phyloP scores from a whole-genome alignment of 768 basidiomycete genomes.

The Agaricus sinodeliciosus region DNA sequence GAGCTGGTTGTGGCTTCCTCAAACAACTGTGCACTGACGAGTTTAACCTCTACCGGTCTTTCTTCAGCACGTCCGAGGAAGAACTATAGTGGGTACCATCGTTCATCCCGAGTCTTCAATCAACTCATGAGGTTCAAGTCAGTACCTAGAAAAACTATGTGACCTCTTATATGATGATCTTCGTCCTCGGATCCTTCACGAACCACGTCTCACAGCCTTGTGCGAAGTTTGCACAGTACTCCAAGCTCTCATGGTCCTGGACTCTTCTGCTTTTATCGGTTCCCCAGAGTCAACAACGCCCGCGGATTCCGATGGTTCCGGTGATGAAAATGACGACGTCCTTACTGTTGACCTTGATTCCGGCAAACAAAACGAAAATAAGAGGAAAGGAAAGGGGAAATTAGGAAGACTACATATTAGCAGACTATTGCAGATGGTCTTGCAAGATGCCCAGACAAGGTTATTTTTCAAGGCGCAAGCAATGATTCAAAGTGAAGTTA shows the following conservation, averaged over 20 bases:
- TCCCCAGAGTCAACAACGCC: slow-evolving; percentile 11
- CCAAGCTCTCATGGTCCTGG: slow-evolving; percentile 93
- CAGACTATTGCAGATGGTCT: slow-evolving; percentile 77
- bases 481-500: slow-evolving; percentile 82
- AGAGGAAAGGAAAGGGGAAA: slow-evolving; percentile 25
- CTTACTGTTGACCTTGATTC: slow-evolving; percentile 34
- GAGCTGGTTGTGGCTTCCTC: slow-evolving; percentile 87
- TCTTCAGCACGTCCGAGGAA: slow-evolving; percentile 84
- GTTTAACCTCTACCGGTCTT: slow-evolving; percentile 76
- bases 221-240: slow-evolving; percentile 96
- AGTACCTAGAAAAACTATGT: slow-evolving; percentile 86
- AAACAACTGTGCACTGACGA: slow-evolving; percentile 90
- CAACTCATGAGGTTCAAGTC: slow-evolving; percentile 33
- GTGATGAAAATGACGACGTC: slow-evolving; percentile 22
- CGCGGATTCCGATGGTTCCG: slow-evolving; percentile 13
- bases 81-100: slow-evolving; percentile 34
- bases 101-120: background rate
- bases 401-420: slow-evolving; percentile 61
- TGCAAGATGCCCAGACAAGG: slow-evolving; percentile 95
- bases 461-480: slow-evolving; percentile 95
- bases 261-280: slow-evolving; percentile 38
- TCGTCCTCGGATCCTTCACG: slow-evolving; percentile 91
- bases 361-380: slow-evolving; percentile 14
- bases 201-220: slow-evolving; percentile 77
- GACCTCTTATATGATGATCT: slow-evolving; percentile 95